Base-by-base conservation (phyloP, 768 basidiomycete species). In the Trametopsis cervina region DNA sequence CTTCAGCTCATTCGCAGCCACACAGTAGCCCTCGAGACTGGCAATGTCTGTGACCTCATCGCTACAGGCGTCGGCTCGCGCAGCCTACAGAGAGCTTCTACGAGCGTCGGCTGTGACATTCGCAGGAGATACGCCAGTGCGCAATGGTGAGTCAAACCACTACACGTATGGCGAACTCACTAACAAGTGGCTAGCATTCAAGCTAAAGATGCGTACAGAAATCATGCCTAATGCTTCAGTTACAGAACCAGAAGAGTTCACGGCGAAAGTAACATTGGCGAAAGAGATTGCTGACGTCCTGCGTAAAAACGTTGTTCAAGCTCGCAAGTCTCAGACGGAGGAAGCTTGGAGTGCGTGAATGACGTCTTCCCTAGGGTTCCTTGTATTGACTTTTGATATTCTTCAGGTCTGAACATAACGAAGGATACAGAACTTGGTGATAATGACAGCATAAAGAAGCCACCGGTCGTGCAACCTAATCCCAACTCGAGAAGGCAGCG, bases 271-370 rank as follows among this genome's bases (percentile, higher is more conserved):
- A 4, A 70, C 73, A 44, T 67, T 85, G 4, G 78, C 82, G 37
- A 72, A 69, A 43, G 90, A 96, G 37, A 72, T 93, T 38, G 88
- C 92, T 3, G 60, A 69, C 20, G 78, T 89, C 27, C 61, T 97
- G 50, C 73, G 85, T 52, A 78, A 69, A 63, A 97, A 98, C 62
- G 72, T 98, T 38, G 92, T 91, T 0, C 94, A 97, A 64, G 94
- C 81, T 2, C 64, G 68, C 38, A 76, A 69, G 57, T 69, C 78
- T 9, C 59, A 17, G 59, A 65, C 66, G 12, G 60, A 68, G 25
- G 78, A 77, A 23, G 69, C 75, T 24, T 88, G 81, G 76, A 77
- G 84, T 86, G 61, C 53, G 77, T 60, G 20, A 18, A 4, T 26
- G 4, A 42, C 12, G 18, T 37, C 24, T 44, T 42, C 37, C 7